These are phyloP conservation scores for Aureobasidium sp. DNA, from an alignment of 2,329 filamentous ascomycete species.

Conservation along the genomic window DNA sequence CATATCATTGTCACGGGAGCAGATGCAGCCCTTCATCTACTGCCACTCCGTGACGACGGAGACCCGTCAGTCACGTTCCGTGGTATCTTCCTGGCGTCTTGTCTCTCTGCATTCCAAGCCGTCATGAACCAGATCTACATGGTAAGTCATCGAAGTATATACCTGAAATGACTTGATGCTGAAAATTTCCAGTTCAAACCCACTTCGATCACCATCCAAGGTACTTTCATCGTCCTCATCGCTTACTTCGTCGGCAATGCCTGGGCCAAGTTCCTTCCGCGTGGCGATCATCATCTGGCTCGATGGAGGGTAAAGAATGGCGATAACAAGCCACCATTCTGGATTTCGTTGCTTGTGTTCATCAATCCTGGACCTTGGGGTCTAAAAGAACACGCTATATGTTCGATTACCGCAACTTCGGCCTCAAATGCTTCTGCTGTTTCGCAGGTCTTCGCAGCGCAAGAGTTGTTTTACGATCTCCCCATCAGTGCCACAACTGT, in stretches of 20 bases:
- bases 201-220: constrained; percentile 9
- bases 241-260: constrained; percentile 49
- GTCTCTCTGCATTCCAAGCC: constrained; percentile 47
- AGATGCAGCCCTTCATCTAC: constrained; percentile 44
- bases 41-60: constrained; percentile 48
- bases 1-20: constrained; percentile 46
- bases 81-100: constrained; percentile 44
- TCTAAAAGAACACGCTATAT: constrained; percentile 48
- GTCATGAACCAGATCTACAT: constrained; percentile 51
- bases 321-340: constrained; percentile 36
- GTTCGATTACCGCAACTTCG: constrained; percentile 21
- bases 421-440: constrained; percentile 38
- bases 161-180: background rate
- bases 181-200: constrained; percentile 15
- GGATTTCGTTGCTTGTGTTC: constrained; percentile 37
- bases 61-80: constrained; percentile 49
- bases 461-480: constrained; percentile 47
- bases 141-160: constrained; percentile 28
- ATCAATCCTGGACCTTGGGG: constrained; percentile 47
- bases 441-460: constrained; percentile 26
- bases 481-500: constrained; percentile 42
- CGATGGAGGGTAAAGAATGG: constrained; percentile 40
- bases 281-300: constrained; percentile 45
- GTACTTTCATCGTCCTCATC: constrained; percentile 24
- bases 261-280: constrained; percentile 44